phyloP scores from a whole-genome alignment of 1,284 basidiomycete species.

The Vanrija sp. region DNA sequence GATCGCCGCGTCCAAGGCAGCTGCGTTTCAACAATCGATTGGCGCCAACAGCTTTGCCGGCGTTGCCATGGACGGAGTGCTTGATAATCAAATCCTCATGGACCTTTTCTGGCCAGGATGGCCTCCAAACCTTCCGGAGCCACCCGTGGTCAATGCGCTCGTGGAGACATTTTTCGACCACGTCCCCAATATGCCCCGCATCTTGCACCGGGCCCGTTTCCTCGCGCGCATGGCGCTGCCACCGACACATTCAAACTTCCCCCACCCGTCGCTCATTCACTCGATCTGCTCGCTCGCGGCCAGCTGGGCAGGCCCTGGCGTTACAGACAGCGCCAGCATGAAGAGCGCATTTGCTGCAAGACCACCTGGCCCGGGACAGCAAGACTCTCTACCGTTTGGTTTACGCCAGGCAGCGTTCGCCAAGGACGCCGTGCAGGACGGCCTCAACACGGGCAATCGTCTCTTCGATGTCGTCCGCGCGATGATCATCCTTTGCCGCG shows the following conservation, averaged over 20 bases:
- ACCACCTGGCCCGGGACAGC: not conserved
- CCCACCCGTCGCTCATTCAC: constrained; percentile 50
- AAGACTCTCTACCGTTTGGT: constrained; percentile 22
- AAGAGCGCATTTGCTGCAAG: not conserved
- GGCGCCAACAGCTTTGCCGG: not conserved
- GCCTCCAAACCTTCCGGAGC: constrained; percentile 46
- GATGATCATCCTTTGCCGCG: constrained; percentile 43
- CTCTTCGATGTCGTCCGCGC: constrained; percentile 45
- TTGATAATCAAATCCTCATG: constrained; percentile 38
- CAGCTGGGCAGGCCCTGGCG: constrained; percentile 29
- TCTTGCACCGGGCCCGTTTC: constrained; percentile 48
- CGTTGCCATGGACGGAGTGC: constrained; percentile 15
- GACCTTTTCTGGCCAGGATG: constrained; percentile 50
- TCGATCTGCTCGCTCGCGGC: constrained; percentile 49
- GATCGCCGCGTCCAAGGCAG: not conserved
- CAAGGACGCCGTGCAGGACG: constrained; percentile 41
- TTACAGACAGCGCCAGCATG: not conserved
- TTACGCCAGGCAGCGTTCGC: constrained; percentile 36
- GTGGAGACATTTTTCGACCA: constrained; percentile 46
- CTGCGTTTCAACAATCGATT: not conserved
- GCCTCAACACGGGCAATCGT: constrained; percentile 42
- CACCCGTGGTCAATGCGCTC: constrained; percentile 45
- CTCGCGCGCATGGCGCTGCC: constrained; percentile 49
- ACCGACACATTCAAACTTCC: constrained; percentile 50
- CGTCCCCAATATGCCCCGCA: constrained; percentile 42